Evolutionary conservation across 192 early-diverging fungal species (phyloP).

Genomic region (Thamnidium elegans): DNA sequence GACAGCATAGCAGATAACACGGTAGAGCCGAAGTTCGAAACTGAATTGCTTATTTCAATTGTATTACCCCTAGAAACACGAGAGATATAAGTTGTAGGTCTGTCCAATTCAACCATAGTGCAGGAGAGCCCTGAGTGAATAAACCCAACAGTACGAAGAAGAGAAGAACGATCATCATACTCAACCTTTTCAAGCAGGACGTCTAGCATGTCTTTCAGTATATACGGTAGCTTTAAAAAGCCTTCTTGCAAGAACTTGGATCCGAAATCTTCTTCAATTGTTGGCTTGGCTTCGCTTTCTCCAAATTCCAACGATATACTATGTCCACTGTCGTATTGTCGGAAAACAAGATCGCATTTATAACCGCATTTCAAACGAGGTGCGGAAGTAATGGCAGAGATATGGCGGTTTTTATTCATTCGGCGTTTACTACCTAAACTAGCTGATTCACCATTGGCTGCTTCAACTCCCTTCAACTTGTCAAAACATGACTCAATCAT

Average conservation of each 20-base stretch:
- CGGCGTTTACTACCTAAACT: too few relatives aligned
- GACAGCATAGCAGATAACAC: not conserved
- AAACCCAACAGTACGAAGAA: not conserved
- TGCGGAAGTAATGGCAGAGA: too few relatives aligned
- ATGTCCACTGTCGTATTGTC: too few relatives aligned
- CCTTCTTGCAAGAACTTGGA: not conserved
- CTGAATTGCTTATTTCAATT: not conserved
- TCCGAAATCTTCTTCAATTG: not conserved
- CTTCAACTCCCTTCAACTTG: not conserved
- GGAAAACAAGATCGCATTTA: too few relatives aligned
- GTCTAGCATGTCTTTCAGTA: conserved; percentile 1
- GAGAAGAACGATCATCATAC: too few relatives aligned
- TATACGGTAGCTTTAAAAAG: not conserved
- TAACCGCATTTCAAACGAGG: too few relatives aligned
- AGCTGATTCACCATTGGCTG: not conserved
- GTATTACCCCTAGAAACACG: not conserved
- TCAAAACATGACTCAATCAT: not conserved
- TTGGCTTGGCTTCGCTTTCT: not conserved
- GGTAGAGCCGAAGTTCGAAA: not conserved
- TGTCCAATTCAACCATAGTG: not conserved
- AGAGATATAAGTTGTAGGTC: not conserved
- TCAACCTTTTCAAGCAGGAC: not conserved
- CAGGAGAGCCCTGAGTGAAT: not conserved
- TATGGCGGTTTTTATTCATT: too few relatives aligned
- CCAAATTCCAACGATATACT: not conserved